Percentiles rank a stretch among this genome's conserved stretches.
Conservation (phyloP, 345 rosid species). For the Rhodomyrtus tomentosa region DNA sequence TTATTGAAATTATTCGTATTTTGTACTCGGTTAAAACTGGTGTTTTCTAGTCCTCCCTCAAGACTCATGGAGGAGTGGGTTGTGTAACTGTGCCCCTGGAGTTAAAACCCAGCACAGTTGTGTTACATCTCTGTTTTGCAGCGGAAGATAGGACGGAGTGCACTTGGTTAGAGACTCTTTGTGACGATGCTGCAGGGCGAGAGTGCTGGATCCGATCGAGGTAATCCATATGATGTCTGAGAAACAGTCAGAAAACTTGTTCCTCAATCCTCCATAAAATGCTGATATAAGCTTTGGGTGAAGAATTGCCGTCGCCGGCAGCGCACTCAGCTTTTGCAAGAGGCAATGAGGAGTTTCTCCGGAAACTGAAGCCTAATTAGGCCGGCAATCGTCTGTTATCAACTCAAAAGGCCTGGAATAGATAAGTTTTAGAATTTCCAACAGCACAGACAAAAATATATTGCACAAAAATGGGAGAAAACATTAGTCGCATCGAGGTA, state of each 20-base stretch:
- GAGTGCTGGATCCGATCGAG: background rate
- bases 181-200: background rate
- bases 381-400: background rate
- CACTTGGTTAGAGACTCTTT: background rate
- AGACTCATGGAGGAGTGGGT: background rate
- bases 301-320: background rate
- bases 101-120: background rate
- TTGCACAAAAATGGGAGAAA: background rate
- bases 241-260: accelerated
- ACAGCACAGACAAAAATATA: background rate
- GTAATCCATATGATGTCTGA: background rate
- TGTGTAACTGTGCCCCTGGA: background rate
- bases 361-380: background rate
- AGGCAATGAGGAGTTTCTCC: background rate
- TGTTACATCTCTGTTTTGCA: background rate
- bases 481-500: background rate
- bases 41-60: too few species aligned
- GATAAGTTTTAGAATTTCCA: background rate
- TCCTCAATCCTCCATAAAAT: background rate
- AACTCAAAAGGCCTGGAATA: background rate
- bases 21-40: too few species aligned
- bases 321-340: background rate
- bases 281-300: background rate
- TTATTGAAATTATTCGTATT: too few species aligned
- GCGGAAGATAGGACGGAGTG: background rate